phyloP scores from a whole-genome alignment of 2,329 filamentous ascomycete species.

The Sporothrix pseudoabietina region DNA sequence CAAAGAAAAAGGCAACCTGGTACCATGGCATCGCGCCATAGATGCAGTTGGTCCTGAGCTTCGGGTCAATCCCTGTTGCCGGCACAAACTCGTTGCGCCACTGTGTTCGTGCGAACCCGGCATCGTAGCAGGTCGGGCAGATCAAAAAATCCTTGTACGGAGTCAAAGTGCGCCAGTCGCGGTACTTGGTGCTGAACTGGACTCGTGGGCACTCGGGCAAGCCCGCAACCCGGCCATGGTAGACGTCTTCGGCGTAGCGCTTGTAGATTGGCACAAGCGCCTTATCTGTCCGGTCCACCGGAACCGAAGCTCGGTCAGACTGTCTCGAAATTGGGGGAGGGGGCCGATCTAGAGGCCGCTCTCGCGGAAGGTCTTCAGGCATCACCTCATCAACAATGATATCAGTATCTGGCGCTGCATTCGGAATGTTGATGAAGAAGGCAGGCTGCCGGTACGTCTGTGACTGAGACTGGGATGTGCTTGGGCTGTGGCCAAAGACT shows the following conservation, averaged over 20 bases:
- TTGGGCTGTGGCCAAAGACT: constrained; percentile 21
- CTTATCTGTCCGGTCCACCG: constrained; percentile 32
- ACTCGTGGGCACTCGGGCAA: constrained; percentile 72
- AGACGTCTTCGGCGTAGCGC: constrained; percentile 57
- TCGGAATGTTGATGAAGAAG: constrained; percentile 28
- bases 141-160: constrained; percentile 72
- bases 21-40: constrained; percentile 80
- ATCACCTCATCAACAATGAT: neutral
- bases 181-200: constrained; percentile 60
- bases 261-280: constrained; percentile 46
- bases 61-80: constrained; percentile 59
- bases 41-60: constrained; percentile 68
- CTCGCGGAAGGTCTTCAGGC: neutral
- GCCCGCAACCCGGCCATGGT: constrained; percentile 47
- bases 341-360: constrained; percentile 33
- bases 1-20: constrained; percentile 80
- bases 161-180: constrained; percentile 72
- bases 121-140: constrained; percentile 76
- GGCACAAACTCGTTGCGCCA: constrained; percentile 69
- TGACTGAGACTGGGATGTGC: neutral
- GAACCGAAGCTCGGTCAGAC: neutral
- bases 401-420: neutral
- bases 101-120: constrained; percentile 67
- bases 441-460: constrained; percentile 19
- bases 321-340: constrained; percentile 1